Evolutionary conservation across 441 rosid genomes (phyloP).

Genomic region (Corymbia calophylla): DNA sequence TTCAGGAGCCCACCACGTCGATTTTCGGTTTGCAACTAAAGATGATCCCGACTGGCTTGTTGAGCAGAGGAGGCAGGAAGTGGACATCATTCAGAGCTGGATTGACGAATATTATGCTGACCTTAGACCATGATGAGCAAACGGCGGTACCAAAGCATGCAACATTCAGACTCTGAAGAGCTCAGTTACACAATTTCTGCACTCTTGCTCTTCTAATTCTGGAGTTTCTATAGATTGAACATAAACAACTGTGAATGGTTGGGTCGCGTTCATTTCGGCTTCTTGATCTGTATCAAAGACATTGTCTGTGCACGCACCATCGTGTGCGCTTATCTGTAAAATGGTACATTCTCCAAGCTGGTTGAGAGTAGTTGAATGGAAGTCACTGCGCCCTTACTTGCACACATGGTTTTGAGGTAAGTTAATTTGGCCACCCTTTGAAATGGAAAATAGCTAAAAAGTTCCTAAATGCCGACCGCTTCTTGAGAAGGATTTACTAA

Average conservation of each 20-base stretch:
- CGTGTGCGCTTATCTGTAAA: not conserved
- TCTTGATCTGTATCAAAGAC: not conserved
- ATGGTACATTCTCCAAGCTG: not conserved
- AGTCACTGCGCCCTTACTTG: not conserved
- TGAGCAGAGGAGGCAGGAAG: constrained; percentile 55
- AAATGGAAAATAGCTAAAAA: not conserved
- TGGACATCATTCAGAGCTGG: constrained; percentile 47
- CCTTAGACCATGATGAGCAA: constrained; percentile 12
- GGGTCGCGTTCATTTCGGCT: not conserved
- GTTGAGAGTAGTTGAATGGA: not conserved
- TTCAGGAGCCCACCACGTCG: constrained; percentile 69
- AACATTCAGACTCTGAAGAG: not conserved
- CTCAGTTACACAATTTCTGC: not conserved
- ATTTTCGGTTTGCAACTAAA: constrained; percentile 46
- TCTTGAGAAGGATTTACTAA: not conserved
- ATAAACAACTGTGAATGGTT: not conserved
- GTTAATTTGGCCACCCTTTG: not conserved
- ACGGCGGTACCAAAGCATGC: not conserved
- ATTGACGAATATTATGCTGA: constrained; percentile 42
- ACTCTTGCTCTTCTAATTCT: not conserved
- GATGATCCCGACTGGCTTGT: constrained; percentile 62
- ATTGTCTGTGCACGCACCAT: not conserved
- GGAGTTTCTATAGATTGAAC: not conserved
- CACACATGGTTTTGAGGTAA: not conserved
- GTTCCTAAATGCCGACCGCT: not conserved